These are phyloP conservation scores for Aspergillus carlsbadensis DNA, from an alignment of 495 filamentous ascomycete genomes.

Conservation along the genomic window DNA sequence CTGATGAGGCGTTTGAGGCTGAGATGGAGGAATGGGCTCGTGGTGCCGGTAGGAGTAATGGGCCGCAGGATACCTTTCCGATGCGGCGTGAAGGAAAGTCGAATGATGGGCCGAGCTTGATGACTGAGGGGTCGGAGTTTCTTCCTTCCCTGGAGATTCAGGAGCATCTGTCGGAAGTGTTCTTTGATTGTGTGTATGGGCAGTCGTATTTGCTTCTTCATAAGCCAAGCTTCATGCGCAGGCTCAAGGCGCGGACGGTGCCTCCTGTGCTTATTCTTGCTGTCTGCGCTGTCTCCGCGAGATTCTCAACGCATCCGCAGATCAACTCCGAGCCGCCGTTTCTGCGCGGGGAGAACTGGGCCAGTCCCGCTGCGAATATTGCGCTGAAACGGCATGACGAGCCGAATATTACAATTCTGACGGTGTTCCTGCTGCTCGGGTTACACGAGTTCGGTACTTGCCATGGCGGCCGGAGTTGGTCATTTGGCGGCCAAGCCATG, in stretches of 20 bases:
- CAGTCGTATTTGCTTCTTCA: slow-evolving; percentile 95
- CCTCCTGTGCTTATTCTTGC: slow-evolving; percentile 88
- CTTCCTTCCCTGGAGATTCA: slow-evolving; percentile 87
- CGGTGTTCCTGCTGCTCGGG: slow-evolving; percentile 81
- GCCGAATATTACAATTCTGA: slow-evolving; percentile 93
- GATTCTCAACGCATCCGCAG: slow-evolving; percentile 93
- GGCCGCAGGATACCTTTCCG: slow-evolving; percentile 51
- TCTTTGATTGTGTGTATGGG: slow-evolving; percentile 94
- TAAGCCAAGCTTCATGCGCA: slow-evolving; percentile 94
- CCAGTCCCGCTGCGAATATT: slow-evolving; percentile 77
- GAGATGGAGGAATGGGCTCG: slow-evolving; percentile 83
- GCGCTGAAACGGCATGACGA: slow-evolving; percentile 84
- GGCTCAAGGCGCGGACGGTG: slow-evolving; percentile 63
- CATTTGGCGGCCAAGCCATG: slow-evolving; percentile 89
- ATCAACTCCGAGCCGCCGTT: slow-evolving; percentile 82
- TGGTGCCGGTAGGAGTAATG: slow-evolving; percentile 47
- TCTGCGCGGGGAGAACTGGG: slow-evolving; percentile 88
- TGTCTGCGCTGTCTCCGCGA: slow-evolving; percentile 87
- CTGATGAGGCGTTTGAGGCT: slow-evolving; percentile 81
- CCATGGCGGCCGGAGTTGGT: slow-evolving; percentile 94
- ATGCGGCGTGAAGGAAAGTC: slow-evolving; percentile 58
- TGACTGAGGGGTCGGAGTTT: slow-evolving; percentile 79
- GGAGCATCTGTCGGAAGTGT: slow-evolving; percentile 90
- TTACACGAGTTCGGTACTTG: slow-evolving; percentile 97
- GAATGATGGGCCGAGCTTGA: slow-evolving; percentile 66